Conservation (phyloP, 805 yeast species). For the Hanseniaspora lindneri region DNA sequence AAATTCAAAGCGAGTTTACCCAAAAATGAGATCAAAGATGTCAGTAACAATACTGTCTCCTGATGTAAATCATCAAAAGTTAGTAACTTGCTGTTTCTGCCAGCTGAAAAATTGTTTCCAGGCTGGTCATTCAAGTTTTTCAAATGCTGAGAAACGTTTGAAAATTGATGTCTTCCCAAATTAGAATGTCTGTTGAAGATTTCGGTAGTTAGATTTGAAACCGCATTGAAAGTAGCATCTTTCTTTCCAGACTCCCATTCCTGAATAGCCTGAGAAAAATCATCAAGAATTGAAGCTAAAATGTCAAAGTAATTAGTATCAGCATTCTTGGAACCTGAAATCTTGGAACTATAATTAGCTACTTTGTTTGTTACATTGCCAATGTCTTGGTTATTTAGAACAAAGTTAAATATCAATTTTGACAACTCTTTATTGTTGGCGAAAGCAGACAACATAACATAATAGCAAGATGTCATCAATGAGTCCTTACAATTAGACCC, state of each 20-base stretch:
- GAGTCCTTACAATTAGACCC: slow-evolving; percentile 72
- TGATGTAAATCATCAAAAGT: slow-evolving; percentile 55
- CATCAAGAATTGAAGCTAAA: slow-evolving; percentile 37
- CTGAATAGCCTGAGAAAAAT: slow-evolving; percentile 38
- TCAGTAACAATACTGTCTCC: slow-evolving; percentile 62
- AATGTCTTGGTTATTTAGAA: slow-evolving; percentile 19
- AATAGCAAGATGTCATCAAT: slow-evolving; percentile 68
- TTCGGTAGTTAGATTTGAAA: background rate
- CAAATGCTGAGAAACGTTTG: background rate
- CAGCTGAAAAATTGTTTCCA: slow-evolving; percentile 22
- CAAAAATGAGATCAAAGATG: slow-evolving; percentile 61
- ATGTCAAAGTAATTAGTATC: slow-evolving; percentile 11
- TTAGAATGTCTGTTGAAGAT: slow-evolving; percentile 12
- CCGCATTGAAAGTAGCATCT: background rate
- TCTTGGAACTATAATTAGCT: too few species aligned
- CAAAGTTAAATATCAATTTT: slow-evolving; percentile 36
- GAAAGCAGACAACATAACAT: slow-evolving; percentile 66
- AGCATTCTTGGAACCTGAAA: too few species aligned
- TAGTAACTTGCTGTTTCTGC: slow-evolving; percentile 22
- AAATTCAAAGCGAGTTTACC: slow-evolving; percentile 37
- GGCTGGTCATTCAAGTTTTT: background rate
- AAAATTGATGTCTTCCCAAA: slow-evolving; percentile 6
- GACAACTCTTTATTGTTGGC: slow-evolving; percentile 27
- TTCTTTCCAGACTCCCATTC: slow-evolving; percentile 23
- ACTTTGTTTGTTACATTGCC: too few species aligned